Evolutionary conservation across 2,329 filamentous ascomycete genomes (phyloP).

Genomic region (Pseudocercospora musae): DNA sequence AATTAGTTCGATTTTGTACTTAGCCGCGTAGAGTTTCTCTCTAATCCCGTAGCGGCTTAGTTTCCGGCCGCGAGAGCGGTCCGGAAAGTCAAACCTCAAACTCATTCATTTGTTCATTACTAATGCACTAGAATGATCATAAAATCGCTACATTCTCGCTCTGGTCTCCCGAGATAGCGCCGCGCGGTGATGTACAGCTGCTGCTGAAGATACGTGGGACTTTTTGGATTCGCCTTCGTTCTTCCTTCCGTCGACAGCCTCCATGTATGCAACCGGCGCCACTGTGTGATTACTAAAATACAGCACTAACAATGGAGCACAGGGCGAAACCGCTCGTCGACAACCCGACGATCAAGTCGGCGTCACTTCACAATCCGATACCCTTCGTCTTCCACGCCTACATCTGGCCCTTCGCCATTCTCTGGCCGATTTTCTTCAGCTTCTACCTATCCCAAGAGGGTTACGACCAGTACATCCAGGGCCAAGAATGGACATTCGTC

Average conservation of each 20-base stretch:
- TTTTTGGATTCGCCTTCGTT: conserved; percentile 1
- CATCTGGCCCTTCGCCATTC: conserved; percentile 84
- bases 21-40: too few relatives aligned
- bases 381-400: conserved; percentile 80
- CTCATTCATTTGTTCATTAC: too few relatives aligned
- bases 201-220: conserved; percentile 7
- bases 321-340: conserved; percentile 63
- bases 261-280: neutral
- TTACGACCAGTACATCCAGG: conserved; percentile 87
- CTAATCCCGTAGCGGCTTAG: too few relatives aligned
- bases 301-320: conserved; percentile 2
- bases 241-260: neutral
- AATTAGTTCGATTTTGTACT: too few relatives aligned
- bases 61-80: too few relatives aligned
- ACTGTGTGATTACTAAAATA: neutral
- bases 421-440: conserved; percentile 89
- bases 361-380: conserved; percentile 84
- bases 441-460: conserved; percentile 79
- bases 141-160: too few relatives aligned
- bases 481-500: conserved; percentile 97
- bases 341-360: conserved; percentile 81
- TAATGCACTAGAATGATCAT: too few relatives aligned
- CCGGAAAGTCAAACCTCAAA: too few relatives aligned
- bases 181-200: conserved; percentile 1
- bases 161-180: too few relatives aligned